Evolutionary conservation across 306 rosid species (phyloP), one percentile per base, ranked within the genome.

Genomic region (Citrullus colocynthis): DNA sequence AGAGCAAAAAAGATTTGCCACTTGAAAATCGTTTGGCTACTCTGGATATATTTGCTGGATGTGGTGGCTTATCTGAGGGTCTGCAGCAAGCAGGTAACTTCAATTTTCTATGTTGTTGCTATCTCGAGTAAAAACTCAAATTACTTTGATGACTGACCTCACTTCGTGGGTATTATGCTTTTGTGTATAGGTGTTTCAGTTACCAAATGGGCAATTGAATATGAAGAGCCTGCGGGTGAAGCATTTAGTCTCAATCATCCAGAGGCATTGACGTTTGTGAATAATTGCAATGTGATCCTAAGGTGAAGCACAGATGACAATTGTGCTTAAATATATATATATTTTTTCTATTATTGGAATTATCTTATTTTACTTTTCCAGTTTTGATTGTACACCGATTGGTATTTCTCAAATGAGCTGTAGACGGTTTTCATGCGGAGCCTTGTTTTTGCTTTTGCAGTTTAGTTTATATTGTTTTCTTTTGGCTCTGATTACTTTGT

Each of bases 171-270:
- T 32, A 48, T 64, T 24, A 65, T 80, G 80, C 75, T 81, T 74
- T 45, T 62, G 58, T 80, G 28, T 78, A 75, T 87, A 91, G 98
- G 99, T 45, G 84, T 81, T 79, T 78, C 97, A 65, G 63, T 64
- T 45, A 92, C 99, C 56, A 95, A 92, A 88, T 95, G 99, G 99
- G 99, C 99, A 51, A 92, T 95, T 30, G 98, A 95, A 85, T 95
- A 95, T 58, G 99, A 95, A 91, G 97, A 91, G 78, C 96, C 97
- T 12, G 99, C 98, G 61, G 98, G 98, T 76, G 88, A 91, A 78
- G 99, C 99, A 5, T 95, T 95, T 76, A 86, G 82, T 79, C 86
- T 90, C 76, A 95, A 95, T 74, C 97, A 95, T 83, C 88, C 92
- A 3, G 93, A 92, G 72, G 89, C 99, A 3, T 66, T 86, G 85